Percentiles rank a stretch among this genome's conserved stretches.
These are phyloP conservation scores for Aspergillus persii DNA, from an alignment of 2,329 filamentous ascomycete genomes.

Conservation along the genomic window DNA sequence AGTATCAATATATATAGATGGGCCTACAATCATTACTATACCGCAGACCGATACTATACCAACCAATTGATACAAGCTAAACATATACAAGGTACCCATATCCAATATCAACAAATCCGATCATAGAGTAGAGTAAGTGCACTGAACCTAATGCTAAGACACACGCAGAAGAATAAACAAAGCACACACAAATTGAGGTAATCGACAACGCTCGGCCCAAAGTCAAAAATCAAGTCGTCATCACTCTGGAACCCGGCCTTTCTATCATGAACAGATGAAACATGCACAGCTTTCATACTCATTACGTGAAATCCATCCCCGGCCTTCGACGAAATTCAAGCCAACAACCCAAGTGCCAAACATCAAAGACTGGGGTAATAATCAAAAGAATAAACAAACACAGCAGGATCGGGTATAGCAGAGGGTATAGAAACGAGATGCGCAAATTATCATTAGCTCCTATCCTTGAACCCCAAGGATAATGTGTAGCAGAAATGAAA, in stretches of 20 bases:
- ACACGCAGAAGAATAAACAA: neutral
- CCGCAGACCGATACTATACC: too few relatives aligned
- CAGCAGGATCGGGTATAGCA: conserved; percentile 32
- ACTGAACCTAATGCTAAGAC: neutral
- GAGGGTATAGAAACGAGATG: conserved; percentile 35
- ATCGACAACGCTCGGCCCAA: neutral
- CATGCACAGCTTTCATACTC: conserved; percentile 17
- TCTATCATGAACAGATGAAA: conserved; percentile 21
- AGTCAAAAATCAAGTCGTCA: conserved; percentile 5
- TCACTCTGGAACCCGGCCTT: conserved; percentile 14
- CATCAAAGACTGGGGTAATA: conserved; percentile 13
- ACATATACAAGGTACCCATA: too few relatives aligned
- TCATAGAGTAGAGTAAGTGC: neutral
- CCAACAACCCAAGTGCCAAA: conserved; percentile 5
- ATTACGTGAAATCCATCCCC: conserved; percentile 9
- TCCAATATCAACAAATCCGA: too few relatives aligned
- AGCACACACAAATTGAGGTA: neutral
- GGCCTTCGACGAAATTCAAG: conserved; percentile 5
- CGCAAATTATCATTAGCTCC: conserved; percentile 33
- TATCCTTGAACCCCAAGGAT: conserved; percentile 13
- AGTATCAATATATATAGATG: too few relatives aligned
- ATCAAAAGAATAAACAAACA: conserved; percentile 15
- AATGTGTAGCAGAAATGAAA: conserved; percentile 16
- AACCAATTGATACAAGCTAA: too few relatives aligned
- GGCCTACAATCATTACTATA: too few relatives aligned